A percentile compares a stretch with the other conserved stretches of the same genome.
Conservation (phyloP, 306 rosid genomes). For the Dryas drummondii region DNA sequence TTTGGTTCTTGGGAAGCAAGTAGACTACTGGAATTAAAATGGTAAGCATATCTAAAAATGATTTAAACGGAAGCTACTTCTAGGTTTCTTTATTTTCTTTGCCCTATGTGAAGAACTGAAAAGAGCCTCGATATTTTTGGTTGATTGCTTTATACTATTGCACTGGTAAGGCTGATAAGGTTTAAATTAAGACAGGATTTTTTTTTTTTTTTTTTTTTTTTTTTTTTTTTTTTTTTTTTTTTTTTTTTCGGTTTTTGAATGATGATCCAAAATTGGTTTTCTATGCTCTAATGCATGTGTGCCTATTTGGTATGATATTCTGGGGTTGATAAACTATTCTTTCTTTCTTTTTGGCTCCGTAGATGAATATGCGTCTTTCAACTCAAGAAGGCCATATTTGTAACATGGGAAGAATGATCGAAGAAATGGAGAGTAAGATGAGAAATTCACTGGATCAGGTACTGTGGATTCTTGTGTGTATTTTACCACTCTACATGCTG, state of each 20-base stretch:
- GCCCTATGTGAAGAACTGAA: background rate
- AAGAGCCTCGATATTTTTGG: background rate
- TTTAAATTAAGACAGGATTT: background rate
- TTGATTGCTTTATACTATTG: background rate
- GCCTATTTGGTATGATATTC: background rate
- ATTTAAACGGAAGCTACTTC: background rate
- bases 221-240: no score
- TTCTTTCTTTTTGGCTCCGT: constrained; percentile 12
- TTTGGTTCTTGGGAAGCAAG: background rate
- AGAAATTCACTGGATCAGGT: constrained; percentile 98
- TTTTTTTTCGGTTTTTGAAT: background rate
- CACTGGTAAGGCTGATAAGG: background rate
- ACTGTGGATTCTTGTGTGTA: background rate
- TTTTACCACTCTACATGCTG: background rate
- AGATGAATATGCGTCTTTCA: constrained; percentile 89
- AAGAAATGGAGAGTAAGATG: constrained; percentile 98
- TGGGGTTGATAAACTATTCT: background rate
- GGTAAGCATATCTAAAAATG: constrained; percentile 1
- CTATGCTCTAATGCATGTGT: background rate
- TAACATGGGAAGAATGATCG: constrained; percentile 98
- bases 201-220: no score
- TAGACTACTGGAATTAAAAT: background rate
- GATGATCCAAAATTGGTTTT: background rate
- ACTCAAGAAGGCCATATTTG: constrained; percentile 89
- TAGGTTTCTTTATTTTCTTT: background rate